These are phyloP conservation scores for Solanum pennellii DNA, from an alignment of 257 asterid genomes.

Conservation along the genomic window DNA sequence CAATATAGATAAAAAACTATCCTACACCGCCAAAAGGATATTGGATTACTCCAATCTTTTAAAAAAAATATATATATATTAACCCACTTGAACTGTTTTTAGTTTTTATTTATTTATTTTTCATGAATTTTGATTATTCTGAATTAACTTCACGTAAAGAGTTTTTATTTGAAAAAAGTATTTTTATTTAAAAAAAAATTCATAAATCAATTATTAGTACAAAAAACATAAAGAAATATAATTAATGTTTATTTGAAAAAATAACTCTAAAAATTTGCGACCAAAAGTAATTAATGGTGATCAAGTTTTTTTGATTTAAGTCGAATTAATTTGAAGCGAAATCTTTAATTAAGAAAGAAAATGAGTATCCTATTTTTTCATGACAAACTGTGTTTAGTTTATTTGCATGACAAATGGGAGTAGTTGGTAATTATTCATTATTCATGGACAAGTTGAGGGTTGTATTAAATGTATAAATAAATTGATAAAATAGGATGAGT, in stretches of 20 bases:
- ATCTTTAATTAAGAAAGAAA: no score
- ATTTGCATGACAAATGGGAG: neutral
- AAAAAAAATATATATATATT: neutral
- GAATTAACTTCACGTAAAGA: neutral
- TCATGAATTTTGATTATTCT: no score
- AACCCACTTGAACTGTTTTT: neutral
- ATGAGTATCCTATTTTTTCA: no score
- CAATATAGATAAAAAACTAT: neutral
- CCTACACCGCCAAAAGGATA: neutral
- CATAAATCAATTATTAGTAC: no score
- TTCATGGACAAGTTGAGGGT: neutral
- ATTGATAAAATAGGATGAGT: neutral
- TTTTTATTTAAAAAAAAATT: accelerated
- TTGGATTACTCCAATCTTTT: neutral
- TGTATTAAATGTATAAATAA: neutral
- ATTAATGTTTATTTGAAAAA: no score
- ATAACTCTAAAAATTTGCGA: no score
- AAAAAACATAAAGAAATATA: no score
- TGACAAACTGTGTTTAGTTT: neutral
- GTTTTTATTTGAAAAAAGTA: no score
- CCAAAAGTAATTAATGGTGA: no score
- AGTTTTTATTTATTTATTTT: no score
- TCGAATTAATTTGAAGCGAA: no score
- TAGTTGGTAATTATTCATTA: neutral
- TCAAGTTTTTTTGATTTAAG: no score